Base-by-base conservation (phyloP, 352 stramenopile genomes). In the Phytophthora fragariae region DNA sequence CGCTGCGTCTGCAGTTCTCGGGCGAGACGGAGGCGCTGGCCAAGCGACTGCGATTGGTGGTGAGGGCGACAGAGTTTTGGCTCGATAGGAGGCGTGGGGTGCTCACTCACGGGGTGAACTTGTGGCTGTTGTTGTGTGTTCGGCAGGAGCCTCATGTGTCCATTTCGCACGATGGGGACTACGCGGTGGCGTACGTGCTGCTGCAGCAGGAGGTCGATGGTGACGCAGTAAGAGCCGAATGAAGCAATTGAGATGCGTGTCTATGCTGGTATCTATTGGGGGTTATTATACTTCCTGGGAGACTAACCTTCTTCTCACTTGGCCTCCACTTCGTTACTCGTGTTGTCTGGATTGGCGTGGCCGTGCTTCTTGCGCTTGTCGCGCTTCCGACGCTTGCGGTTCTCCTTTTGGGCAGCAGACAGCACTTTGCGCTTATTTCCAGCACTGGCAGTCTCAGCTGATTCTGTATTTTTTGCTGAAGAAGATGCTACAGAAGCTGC, bases 81-180 rank as follows among this genome's bases (percentile, higher is more conserved):
- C 14, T 15, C 33, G 61, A 11, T 10, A 11, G 21, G 57, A 21
- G n/a, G 8, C 27, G 21, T 12, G 10, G 9, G 11, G 29, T 35
- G 7, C 24, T 75, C 29, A 54, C 27, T 57, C 3, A 12, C 8
- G 41, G 41, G 9, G 35, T 10, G 33, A 27, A 27, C 2, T 17
- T 49, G 5, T 49, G 41, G 41, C 1, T 17, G 41, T 49, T 49
- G 41, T 41, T 39, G 33, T 4, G 12, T 21, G 14, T 49, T 7
- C n/a, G 41, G 41, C 41, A 49, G 41, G 41, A 49, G 14, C 41
- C 41, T 49, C 41, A 49, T 17, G 41, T 95, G 31, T 94, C 88
- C 47, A 76, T 96, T 33, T 94, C 88, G 10, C 90, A 96, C 52
- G 90, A 96, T 62, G 77, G 84, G n/a, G 83, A 95, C 71, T 94